Evolutionary conservation across 106 monocot species (phyloP).

Genomic region (Chionographis japonica): DNA sequence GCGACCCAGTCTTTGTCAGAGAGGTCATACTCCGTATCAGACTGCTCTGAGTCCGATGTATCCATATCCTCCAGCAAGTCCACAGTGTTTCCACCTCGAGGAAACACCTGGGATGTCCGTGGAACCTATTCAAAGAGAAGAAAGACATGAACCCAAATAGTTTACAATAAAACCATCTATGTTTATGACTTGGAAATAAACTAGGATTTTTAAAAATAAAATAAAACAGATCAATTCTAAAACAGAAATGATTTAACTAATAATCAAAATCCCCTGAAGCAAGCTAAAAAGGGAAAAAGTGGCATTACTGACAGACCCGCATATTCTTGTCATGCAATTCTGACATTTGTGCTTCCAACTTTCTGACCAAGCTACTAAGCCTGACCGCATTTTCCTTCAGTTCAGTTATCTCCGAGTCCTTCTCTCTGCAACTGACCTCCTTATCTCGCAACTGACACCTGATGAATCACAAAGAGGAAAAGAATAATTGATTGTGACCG

Average conservation of each 20-base stretch:
- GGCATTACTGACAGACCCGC: slow-evolving; percentile 14
- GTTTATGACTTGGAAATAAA: not conserved
- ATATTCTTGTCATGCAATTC: slow-evolving; percentile 28
- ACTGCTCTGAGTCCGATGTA: slow-evolving; percentile 58
- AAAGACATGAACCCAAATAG: not conserved
- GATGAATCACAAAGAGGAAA: not conserved
- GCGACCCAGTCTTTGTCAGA: slow-evolving; percentile 54
- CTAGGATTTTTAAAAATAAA: not conserved
- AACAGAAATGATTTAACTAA: too few relatives aligned
- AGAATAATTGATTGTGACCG: not conserved
- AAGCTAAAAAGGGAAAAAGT: not conserved
- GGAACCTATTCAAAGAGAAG: slow-evolving; percentile 20
- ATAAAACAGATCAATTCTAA: not conserved
- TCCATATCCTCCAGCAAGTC: slow-evolving; percentile 71
- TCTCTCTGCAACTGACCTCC: slow-evolving; percentile 60
- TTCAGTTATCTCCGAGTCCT: slow-evolving; percentile 50
- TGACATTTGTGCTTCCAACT: slow-evolving; percentile 47
- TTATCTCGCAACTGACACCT: slow-evolving; percentile 74
- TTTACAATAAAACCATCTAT: not conserved
- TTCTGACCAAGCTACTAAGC: slow-evolving; percentile 38
- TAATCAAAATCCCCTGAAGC: not conserved
- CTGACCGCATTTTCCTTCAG: slow-evolving; percentile 78
- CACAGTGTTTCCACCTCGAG: slow-evolving; percentile 1
- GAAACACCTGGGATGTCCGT: slow-evolving; percentile 19
- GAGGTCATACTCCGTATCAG: slow-evolving; percentile 30